Percentiles rank a stretch among this genome's conserved stretches.
Conservation (phyloP, 2,329 filamentous ascomycete genomes). For the Aspergillus uvarum region DNA sequence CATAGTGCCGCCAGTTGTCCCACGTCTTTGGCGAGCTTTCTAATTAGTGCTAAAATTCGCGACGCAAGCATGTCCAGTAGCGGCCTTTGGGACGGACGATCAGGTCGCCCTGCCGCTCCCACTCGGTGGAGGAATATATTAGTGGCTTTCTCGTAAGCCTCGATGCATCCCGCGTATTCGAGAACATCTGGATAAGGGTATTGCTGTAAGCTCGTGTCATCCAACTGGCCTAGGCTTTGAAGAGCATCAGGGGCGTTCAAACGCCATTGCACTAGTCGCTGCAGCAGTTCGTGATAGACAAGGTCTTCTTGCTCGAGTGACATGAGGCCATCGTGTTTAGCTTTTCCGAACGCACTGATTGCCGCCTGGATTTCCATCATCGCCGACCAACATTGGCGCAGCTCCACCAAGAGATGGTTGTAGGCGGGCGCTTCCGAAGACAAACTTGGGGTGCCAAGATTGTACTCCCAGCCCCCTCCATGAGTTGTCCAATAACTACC, state of each 20-base stretch:
- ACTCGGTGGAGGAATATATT: slow-evolving; percentile 36
- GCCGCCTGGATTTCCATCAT: slow-evolving; percentile 38
- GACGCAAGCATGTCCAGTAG: slow-evolving; percentile 31
- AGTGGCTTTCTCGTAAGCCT: slow-evolving; percentile 40
- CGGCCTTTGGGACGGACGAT: slow-evolving; percentile 25
- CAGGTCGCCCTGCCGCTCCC: slow-evolving; percentile 30
- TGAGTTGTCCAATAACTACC: slow-evolving; percentile 42
- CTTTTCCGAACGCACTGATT: slow-evolving; percentile 35
- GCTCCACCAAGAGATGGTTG: slow-evolving; percentile 25
- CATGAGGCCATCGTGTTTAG: slow-evolving; percentile 32
- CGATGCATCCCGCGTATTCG: slow-evolving; percentile 38
- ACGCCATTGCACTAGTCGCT: slow-evolving; percentile 31
- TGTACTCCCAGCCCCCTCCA: slow-evolving; percentile 42
- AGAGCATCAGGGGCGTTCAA: slow-evolving; percentile 29
- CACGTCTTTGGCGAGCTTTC: slow-evolving; percentile 33
- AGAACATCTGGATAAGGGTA: slow-evolving; percentile 33
- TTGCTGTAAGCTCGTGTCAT: slow-evolving; percentile 27
- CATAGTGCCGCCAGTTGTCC: slow-evolving; percentile 35
- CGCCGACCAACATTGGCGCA: slow-evolving; percentile 32
- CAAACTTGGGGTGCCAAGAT: slow-evolving; percentile 34
- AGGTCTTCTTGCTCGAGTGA: slow-evolving; percentile 30
- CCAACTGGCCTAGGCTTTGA: slow-evolving; percentile 28
- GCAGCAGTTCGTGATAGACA: slow-evolving; percentile 30
- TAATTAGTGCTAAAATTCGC: slow-evolving; percentile 32
- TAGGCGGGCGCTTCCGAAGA: slow-evolving; percentile 22